Base-by-base conservation (phyloP, 2,329 filamentous ascomycete genomes). In the Paecilomyces fulvus region DNA sequence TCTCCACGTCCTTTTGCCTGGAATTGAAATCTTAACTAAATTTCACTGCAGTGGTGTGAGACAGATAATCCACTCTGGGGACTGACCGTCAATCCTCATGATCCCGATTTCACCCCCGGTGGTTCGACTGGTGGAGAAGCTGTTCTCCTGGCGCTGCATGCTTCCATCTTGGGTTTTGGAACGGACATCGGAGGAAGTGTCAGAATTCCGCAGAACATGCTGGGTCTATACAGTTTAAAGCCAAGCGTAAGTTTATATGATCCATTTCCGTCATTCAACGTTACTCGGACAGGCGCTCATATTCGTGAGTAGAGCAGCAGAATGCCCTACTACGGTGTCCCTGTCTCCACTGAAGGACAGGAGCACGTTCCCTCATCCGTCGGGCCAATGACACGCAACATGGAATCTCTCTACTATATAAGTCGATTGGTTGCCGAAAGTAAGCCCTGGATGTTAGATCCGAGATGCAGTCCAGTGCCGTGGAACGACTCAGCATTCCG, bases 321-420 rank as follows among this genome's bases (percentile, higher is more conserved):
- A 5, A 64, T 85, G 0, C 82, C 84, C 0, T 86, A 86, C 53
- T 64, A 75, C 11, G 83, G 82, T 0, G 80, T 83, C 0, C 75
- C 81, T 0, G 83, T 86, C 0, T 84, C 83, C 0, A 85, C 80
- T 0, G 82, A 85, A 46, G 83, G 84, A 31, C 83, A 86, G 62
- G 81, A 85, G 56, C 83, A 86, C 66, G 80, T 86, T 0, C 83
- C 83, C 1, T 86, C 83, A 0, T 77, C 82, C 0, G 70, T 85
- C n/a, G 83, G 84, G 0, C 84, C 84, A 1, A 76, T 87, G 71
- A 73, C 80, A 5, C 74, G 83, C 5, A 76, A 74, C 57, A 64
- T 84, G 3, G 65, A 72, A 2, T 81, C 82, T 0, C 68, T 87
- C 1, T 51, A 31, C 30, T 55, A 76, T 1, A 72, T 76, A 9